Percentiles rank a stretch among this genome's conserved stretches.
Conservation (phyloP, 2,329 filamentous ascomycete genomes). For the Verticillium longisporum region DNA sequence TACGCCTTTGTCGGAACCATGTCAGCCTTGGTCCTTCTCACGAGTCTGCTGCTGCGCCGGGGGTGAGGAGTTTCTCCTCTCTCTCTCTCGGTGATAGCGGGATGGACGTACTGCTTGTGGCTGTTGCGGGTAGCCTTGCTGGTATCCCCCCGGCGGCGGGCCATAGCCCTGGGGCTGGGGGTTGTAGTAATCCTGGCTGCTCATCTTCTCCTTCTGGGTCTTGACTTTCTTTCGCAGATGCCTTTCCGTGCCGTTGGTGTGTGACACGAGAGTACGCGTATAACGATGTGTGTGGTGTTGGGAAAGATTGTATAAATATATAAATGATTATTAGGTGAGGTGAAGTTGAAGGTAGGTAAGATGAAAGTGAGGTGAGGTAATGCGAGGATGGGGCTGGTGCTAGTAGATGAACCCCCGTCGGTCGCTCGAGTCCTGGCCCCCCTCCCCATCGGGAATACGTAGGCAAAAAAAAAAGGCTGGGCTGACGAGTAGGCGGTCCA, state of each 20-base stretch:
- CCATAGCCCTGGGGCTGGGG: constrained; percentile 8
- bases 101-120: constrained; percentile 28
- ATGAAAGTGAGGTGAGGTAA: not conserved
- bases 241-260: too few species aligned
- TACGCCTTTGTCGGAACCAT: constrained; percentile 16
- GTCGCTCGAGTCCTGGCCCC: too few species aligned
- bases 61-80: too few species aligned
- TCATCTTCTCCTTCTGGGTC: constrained; percentile 19
- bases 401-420: too few species aligned
- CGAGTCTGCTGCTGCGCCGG: not conserved
- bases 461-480: not conserved
- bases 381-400: not conserved
- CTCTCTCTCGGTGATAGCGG: not conserved
- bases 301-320: too few species aligned
- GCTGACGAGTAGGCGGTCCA: not conserved
- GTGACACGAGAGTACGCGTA: too few species aligned
- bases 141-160: not conserved
- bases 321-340: too few species aligned
- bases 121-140: constrained; percentile 26
- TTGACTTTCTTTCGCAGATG: not conserved
- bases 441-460: too few species aligned
- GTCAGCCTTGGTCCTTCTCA: not conserved
- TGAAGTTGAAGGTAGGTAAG: too few species aligned
- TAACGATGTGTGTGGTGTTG: too few species aligned
- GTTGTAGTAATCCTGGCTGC: constrained; percentile 34